Base-by-base conservation (phyloP, 2,329 filamentous ascomycete genomes). In the Fusarium sp. region DNA sequence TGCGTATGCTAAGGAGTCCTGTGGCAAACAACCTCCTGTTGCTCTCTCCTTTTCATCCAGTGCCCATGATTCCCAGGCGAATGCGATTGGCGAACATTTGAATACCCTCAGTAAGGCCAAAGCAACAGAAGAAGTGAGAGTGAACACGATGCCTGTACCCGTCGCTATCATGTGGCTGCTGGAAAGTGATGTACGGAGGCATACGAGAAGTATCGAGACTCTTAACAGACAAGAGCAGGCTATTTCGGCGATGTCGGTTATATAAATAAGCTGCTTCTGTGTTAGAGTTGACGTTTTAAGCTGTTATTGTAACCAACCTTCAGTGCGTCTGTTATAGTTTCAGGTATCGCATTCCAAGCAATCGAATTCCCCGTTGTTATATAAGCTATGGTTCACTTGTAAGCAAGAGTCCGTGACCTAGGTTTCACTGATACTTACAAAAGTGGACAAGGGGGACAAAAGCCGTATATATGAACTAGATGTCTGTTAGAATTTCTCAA, bases 71-170 rank as follows among this genome's bases (percentile, higher is more conserved):
- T 69, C 41, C 25, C 80, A 78, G 46, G 79, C 79, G 59, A 82
- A 77, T 47, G 80, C 73, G 58, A 79, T 72, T 1, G 76, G 77
- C 4, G 55, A 59, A 74, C 84, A 86, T 63, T 84, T 80, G 23
- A 85, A 80, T 47, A 85, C 75, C 34, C 73, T 79, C 25, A 81
- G 72, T 20, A 82, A 72, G 12, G 79, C 68, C 46, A 83, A 73
- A 7, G 79, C 75, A 2, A 79, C 53, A 16, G 81, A 78, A 49
- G 79, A 81, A 3, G 77, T 34, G 3, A 80, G 30, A 6, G 81
- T 76, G 27, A 81, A 71, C 21, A 66, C 66, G 23, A 83, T 74
- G 3, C 80, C 78, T 14, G 65, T 75, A 69, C 75, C 78, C 12
- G 80, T 77, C 9, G 79, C 59, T 23, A 72, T 72, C n/a, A 77